phyloP scores from a whole-genome alignment of 805 yeast species.

The Candida tallmaniae region DNA sequence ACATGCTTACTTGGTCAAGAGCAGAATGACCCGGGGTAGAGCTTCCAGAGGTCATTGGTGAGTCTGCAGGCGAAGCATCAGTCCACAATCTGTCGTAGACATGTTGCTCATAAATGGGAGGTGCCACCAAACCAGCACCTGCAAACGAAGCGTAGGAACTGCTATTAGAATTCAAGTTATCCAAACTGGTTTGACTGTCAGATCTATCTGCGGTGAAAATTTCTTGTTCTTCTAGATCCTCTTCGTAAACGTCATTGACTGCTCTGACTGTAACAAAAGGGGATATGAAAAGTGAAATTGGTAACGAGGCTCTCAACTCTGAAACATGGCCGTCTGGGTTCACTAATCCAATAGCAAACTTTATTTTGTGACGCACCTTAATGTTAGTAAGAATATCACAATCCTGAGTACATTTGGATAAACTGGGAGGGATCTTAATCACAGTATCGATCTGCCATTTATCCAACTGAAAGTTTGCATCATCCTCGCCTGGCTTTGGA shows the following conservation, averaged over 20 bases:
- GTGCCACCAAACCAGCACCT: constrained; percentile 58
- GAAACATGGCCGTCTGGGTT: constrained; percentile 93
- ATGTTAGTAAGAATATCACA: constrained; percentile 65
- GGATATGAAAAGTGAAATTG: constrained; percentile 66
- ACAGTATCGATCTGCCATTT: constrained; percentile 68
- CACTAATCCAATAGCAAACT: constrained; percentile 69
- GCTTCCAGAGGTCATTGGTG: constrained; percentile 41
- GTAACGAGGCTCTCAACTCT: constrained; percentile 86
- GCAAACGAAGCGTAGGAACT: constrained; percentile 28
- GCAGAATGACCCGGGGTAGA: constrained; percentile 27
- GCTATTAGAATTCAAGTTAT: constrained; percentile 17
- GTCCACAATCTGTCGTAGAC: constrained; percentile 77
- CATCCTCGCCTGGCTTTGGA: constrained; percentile 39
- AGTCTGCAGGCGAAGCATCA: constrained; percentile 51
- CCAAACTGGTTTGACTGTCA: constrained; percentile 18
- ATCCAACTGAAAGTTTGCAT: constrained; percentile 43
- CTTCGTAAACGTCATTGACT: constrained; percentile 15
- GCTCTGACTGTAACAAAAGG: constrained; percentile 78
- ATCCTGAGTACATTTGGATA: constrained; percentile 82
- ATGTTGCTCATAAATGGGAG: constrained; percentile 80
- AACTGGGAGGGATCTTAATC: constrained; percentile 64
- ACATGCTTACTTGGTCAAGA: constrained; percentile 18
- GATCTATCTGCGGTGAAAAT: constrained; percentile 23
- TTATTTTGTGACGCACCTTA: constrained; percentile 84
- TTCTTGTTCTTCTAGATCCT: constrained; percentile 22